phyloP scores from a whole-genome alignment of 805 yeast species.

The Saturnispora sekii region DNA sequence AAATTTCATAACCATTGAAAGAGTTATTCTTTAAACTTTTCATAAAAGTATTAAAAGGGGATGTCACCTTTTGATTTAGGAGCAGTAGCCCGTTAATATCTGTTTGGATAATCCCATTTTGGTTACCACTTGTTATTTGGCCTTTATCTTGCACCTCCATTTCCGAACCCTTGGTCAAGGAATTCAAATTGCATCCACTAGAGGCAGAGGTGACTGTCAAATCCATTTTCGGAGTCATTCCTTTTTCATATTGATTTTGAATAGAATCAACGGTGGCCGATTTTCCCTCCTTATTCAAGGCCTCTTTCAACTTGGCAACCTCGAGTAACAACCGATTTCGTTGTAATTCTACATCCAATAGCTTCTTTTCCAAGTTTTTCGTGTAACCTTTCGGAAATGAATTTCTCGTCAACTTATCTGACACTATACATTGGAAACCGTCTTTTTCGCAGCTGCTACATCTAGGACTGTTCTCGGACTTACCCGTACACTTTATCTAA shows the following conservation, averaged over 20 bases:
- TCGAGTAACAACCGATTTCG: slow-evolving; percentile 32
- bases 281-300: slow-evolving; percentile 4
- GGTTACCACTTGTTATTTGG: neutral
- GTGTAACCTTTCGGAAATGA: slow-evolving; percentile 80
- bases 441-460: slow-evolving; percentile 60
- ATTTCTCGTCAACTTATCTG: slow-evolving; percentile 64
- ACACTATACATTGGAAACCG: slow-evolving; percentile 59
- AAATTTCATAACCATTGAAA: slow-evolving; percentile 23
- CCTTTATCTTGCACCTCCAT: too few species aligned
- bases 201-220: slow-evolving; percentile 3
- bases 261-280: neutral
- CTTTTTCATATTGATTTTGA: neutral
- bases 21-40: slow-evolving; percentile 19
- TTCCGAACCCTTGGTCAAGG: neutral
- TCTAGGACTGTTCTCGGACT: slow-evolving; percentile 36
- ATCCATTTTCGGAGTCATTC: neutral
- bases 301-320: slow-evolving; percentile 21
- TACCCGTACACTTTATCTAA: slow-evolving; percentile 60
- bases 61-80: slow-evolving; percentile 22
- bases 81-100: slow-evolving; percentile 16
- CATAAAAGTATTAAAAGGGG: slow-evolving; percentile 19
- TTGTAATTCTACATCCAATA: slow-evolving; percentile 52
- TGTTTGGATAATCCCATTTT: slow-evolving; percentile 3
- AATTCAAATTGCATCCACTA: neutral
- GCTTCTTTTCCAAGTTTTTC: slow-evolving; percentile 56